Percentiles rank a stretch among this genome's conserved stretches.
Evolutionary conservation across 2,329 filamentous ascomycete species (phyloP).

Genomic region (Paecilomyces sp.): DNA sequence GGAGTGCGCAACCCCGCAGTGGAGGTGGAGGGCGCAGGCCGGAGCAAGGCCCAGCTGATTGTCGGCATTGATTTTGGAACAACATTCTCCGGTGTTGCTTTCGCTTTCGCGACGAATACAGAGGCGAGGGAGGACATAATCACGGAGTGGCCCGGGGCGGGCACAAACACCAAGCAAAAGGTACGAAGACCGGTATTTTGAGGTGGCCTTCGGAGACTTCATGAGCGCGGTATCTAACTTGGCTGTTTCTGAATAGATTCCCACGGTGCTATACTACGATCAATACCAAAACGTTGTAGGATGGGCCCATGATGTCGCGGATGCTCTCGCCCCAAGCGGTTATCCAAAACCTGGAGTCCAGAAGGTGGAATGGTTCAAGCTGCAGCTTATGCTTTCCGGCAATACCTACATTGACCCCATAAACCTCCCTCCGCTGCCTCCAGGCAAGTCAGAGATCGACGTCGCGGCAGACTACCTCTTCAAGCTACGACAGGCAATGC

Average conservation of each 20-base stretch:
- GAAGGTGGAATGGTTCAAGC: constrained; percentile 99
- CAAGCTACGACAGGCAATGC: constrained; percentile 95
- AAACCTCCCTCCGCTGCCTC: constrained; percentile 92
- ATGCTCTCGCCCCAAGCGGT: constrained; percentile 90
- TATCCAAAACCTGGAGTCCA: constrained; percentile 97
- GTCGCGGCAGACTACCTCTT: constrained; percentile 99
- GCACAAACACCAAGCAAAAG: constrained; percentile 98
- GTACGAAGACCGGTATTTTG: constrained; percentile 39
- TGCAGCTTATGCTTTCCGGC: constrained; percentile 96
- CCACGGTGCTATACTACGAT: constrained; percentile 98
- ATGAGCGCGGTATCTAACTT: constrained; percentile 2
- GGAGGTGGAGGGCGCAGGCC: constrained; percentile 80
- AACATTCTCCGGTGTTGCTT: constrained; percentile 95
- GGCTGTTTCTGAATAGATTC: constrained; percentile 58
- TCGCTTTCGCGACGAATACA: constrained; percentile 88
- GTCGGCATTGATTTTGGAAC: constrained; percentile 99
- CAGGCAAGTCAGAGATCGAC: constrained; percentile 97
- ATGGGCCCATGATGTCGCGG: constrained; percentile 96
- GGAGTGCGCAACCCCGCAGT: constrained; percentile 27
- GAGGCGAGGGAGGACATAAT: constrained; percentile 98
- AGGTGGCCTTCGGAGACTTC: background rate
- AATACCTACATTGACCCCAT: constrained; percentile 99
- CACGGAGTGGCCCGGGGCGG: constrained; percentile 95
- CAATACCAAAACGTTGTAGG: constrained; percentile 99
- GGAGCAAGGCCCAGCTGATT: constrained; percentile 94